Base-by-base conservation (phyloP, 805 yeast species). In the Myxozyma vanderwaltii region DNA sequence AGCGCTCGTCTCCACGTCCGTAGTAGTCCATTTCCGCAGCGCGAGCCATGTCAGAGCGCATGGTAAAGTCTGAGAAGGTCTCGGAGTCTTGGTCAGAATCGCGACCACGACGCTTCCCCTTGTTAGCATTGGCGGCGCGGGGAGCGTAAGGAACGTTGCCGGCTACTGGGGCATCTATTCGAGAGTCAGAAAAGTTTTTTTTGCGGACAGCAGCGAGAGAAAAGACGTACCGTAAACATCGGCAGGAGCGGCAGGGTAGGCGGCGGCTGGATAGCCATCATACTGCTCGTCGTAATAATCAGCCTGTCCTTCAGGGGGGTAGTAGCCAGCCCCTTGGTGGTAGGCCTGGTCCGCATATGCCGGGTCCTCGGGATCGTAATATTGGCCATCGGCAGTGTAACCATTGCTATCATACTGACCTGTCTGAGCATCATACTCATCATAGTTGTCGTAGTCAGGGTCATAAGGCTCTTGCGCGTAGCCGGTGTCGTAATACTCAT, bases 51-150 rank as follows among this genome's bases (percentile, higher is more conserved):
- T 75, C 76, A 38, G 78, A 74, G 24, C 78, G 71, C 76, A 74
- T 75, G 43, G 79, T 76, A 68, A 76, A 76, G 68, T 76, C 79
- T 49, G 73, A 62, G 47, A 75, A 76, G 4, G 77, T 72, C 66
- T 76, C 79, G 19, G 74, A 68, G 51, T 71, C 76, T 52, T 68
- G 73, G 63, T 72, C 77, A 44, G 69, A 61, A 39, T 61, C 66
- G 29, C 56, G 67, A n/a, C 63, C 67, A 21, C 59, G 60, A 19
- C 66, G 64, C 59, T 63, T 63, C 52, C 63, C 65, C 56, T 56
- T 45, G 48, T 39, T 53, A 19, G 23, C 36, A 26, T 59, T 55
- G 47, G 47, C 47, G 23, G 31, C 39, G 27, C 51, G 51, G 46
- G 63, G 62, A 4, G 52, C 60, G 46, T 54, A 61, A 24, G 62